phyloP scores from a whole-genome alignment of 768 basidiomycete genomes.

The Calocybe gangraenosa region DNA sequence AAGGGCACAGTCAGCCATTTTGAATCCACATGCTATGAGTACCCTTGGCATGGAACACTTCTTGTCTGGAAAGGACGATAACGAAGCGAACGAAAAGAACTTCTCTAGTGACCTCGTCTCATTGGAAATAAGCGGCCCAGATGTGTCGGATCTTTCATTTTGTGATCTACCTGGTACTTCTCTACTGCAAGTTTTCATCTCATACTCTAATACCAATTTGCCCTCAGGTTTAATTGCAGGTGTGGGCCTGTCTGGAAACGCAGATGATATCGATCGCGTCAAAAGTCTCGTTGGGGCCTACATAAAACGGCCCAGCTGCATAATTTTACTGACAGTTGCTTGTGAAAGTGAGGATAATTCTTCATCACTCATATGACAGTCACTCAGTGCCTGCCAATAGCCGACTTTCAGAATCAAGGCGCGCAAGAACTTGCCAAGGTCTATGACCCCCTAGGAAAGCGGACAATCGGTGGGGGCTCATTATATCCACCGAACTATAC shows the following conservation, averaged over 20 bases:
- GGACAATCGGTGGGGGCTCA: conserved; percentile 56
- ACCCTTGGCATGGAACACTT: conserved; percentile 23
- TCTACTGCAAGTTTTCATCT: too few relatives aligned
- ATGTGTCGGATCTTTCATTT: conserved; percentile 62
- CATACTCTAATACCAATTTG: not conserved
- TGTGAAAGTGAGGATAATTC: conserved; percentile 50
- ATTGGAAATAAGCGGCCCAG: conserved; percentile 53
- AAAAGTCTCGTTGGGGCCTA: conserved; percentile 53
- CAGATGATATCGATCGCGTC: conserved; percentile 58
- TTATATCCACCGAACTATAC: not conserved
- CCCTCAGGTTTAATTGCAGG: conserved; percentile 54
- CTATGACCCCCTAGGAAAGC: conserved; percentile 56
- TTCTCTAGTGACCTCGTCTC: conserved; percentile 59
- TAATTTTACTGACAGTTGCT: conserved; percentile 54
- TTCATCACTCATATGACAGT: not conserved
- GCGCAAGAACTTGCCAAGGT: conserved; percentile 62
- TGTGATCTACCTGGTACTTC: conserved; percentile 54
- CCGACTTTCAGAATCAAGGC: conserved; percentile 78
- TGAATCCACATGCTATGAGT: conserved; percentile 44
- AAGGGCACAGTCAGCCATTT: conserved; percentile 60
- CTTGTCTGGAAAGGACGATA: conserved; percentile 32
- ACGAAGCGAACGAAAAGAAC: conserved; percentile 19
- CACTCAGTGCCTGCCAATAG: conserved; percentile 29
- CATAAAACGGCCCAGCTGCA: conserved; percentile 59
- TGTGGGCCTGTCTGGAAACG: conserved; percentile 43